Conservation (phyloP, 805 yeast species). For the Saturnispora halmiae region DNA sequence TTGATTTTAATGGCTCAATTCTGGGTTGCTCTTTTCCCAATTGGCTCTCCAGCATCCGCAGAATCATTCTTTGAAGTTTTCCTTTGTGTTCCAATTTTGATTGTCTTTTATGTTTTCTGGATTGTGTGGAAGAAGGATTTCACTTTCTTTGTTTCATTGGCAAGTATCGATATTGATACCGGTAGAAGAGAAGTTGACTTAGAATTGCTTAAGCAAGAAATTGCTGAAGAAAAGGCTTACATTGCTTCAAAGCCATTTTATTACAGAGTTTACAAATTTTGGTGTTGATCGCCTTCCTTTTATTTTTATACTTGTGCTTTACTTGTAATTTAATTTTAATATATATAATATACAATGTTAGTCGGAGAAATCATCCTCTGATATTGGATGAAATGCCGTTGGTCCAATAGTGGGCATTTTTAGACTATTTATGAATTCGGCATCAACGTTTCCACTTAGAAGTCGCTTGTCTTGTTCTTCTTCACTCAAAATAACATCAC, state of each 20-base stretch:
- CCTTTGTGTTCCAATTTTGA: slow-evolving; percentile 52
- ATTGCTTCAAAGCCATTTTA: slow-evolving; percentile 37
- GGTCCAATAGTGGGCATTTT: slow-evolving; percentile 5
- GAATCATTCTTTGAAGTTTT: slow-evolving; percentile 51
- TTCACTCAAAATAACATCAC: slow-evolving; percentile 15
- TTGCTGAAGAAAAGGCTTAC: slow-evolving; percentile 44
- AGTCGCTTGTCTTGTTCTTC: slow-evolving; percentile 16
- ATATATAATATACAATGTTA: not conserved
- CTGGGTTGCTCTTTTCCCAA: slow-evolving; percentile 72
- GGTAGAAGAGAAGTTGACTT: slow-evolving; percentile 54
- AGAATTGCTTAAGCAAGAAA: slow-evolving; percentile 44
- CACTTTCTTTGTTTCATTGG: slow-evolving; percentile 35
- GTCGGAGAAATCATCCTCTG: slow-evolving; percentile 7
- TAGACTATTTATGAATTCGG: slow-evolving; percentile 2
- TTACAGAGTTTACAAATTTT: slow-evolving; percentile 42
- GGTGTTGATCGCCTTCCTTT: slow-evolving; percentile 34
- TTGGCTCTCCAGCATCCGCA: slow-evolving; percentile 43
- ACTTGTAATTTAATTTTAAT: not conserved
- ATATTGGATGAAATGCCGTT: not conserved
- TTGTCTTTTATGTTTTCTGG: slow-evolving; percentile 35
- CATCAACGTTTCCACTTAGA: slow-evolving; percentile 12
- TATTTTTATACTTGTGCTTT: not conserved
- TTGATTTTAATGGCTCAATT: slow-evolving; percentile 64
- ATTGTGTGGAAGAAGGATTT: slow-evolving; percentile 35
- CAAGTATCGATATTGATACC: slow-evolving; percentile 47